Evolutionary conservation across 2,329 filamentous ascomycete genomes (phyloP), one percentile per base, ranked within the genome.

Genomic region (Dichotomopilus funicola): DNA sequence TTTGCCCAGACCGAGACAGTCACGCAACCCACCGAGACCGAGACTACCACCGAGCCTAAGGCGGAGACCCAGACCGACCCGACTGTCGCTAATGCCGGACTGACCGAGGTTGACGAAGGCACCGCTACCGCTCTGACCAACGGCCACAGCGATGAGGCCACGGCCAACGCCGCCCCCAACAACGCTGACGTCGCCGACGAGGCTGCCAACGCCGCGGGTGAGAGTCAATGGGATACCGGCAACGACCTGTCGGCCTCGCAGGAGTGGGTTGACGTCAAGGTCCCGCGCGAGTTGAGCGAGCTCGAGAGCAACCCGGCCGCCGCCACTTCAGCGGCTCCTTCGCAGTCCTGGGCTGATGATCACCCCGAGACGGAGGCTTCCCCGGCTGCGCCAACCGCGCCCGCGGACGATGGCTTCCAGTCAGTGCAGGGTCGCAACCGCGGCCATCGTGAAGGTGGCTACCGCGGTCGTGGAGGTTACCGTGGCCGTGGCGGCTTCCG

Each of bases 301-400:
- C 86, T 87, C 5, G 88, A 94, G 59, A 82, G 78, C 40, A 83
- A 82, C 40, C 45, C 45, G n/a, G 68, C 82, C 43, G 73, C 78
- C 47, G 81, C 82, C 33, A 83, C 81, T n/a, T 80, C 83, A 47
- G 83, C 81, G 5, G 75, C 58, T 7, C 54, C 60, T 6, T 73
- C 75, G 35, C 83, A 87, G 67, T 90, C 85, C 65, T 95, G 89
- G 89, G 89, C 89, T 33, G 90, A 95, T 65, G 88, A 94, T 58
- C 81, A 88, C 63, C 82, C 86, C 13, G 81, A 84, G 57, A 70
- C 61, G 69, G 45, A 43, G 40, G 45, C 53, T n/a, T 76, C 71
- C 37, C 71, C 72, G 48, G 73, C 77, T 49, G 61, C 71, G 37
- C 71, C 72, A 47, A 73, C 77, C 49, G 61, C 70, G 6, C 62